These are phyloP conservation scores for Monosporozyma solicola DNA, from an alignment of 805 yeast species.

Conservation along the genomic window DNA sequence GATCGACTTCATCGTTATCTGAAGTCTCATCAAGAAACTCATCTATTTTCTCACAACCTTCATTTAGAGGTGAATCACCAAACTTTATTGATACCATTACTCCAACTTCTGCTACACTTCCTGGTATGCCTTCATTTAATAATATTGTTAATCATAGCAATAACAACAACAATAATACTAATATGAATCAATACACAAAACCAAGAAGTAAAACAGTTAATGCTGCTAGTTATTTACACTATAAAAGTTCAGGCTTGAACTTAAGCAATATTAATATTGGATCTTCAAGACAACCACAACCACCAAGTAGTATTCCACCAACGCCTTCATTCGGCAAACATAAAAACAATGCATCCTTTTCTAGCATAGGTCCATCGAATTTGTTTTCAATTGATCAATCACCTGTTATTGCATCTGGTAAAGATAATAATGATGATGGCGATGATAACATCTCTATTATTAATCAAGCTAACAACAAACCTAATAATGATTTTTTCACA, in stretches of 20 bases:
- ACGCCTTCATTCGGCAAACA: constrained; percentile 3
- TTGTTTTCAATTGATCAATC: constrained; percentile 3
- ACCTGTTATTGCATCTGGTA: not conserved
- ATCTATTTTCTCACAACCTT: constrained; percentile 6
- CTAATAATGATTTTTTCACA: not conserved
- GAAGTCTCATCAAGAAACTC: constrained; percentile 7
- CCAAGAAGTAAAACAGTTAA: constrained; percentile 1
- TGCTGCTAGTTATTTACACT: constrained; percentile 1
- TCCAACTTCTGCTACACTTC: constrained; percentile 4
- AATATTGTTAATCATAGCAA: not conserved
- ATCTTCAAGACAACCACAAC: not conserved
- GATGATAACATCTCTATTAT: not conserved
- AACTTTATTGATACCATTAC: constrained; percentile 7
- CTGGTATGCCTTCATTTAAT: not conserved
- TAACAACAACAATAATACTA: not conserved
- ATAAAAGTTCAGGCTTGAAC: not conserved
- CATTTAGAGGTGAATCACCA: constrained; percentile 4
- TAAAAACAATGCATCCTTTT: constrained; percentile 3
- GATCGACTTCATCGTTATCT: constrained; percentile 4
- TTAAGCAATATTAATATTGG: not conserved
- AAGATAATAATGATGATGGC: not conserved
- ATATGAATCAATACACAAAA: not conserved
- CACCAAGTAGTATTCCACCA: constrained; percentile 2
- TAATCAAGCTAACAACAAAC: not conserved
- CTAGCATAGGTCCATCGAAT: constrained; percentile 3